Evolutionary conservation across 2,329 filamentous ascomycete genomes (phyloP).

Genomic region (Juglanconis oblonga): DNA sequence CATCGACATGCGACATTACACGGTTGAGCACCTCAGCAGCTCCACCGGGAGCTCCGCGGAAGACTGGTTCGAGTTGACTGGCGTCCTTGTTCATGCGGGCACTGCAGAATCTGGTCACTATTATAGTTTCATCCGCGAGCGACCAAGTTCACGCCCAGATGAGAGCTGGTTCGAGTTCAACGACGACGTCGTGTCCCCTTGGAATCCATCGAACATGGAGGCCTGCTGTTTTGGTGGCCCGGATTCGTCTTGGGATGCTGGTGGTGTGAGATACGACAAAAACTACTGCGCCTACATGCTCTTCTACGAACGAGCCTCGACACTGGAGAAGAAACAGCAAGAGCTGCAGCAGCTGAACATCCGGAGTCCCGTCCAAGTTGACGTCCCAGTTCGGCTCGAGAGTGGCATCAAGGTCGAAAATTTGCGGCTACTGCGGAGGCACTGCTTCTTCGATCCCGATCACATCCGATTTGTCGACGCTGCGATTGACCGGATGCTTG

Average conservation of each 20-base stretch:
- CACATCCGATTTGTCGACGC: slow-evolving; percentile 66
- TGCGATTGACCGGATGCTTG: slow-evolving; percentile 56
- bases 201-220: slow-evolving; percentile 72
- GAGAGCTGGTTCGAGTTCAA: slow-evolving; percentile 88
- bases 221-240: slow-evolving; percentile 76
- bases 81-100: slow-evolving; percentile 87
- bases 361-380: slow-evolving; percentile 41
- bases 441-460: slow-evolving; percentile 73
- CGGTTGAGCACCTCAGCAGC: slow-evolving; percentile 76
- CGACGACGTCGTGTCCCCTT: slow-evolving; percentile 75
- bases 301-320: slow-evolving; percentile 83
- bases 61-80: slow-evolving; percentile 91
- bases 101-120: slow-evolving; percentile 95
- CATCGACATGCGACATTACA: slow-evolving; percentile 88
- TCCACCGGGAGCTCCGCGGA: slow-evolving; percentile 51
- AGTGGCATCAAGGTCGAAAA: slow-evolving; percentile 71
- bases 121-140: slow-evolving; percentile 89
- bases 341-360: slow-evolving; percentile 35
- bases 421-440: slow-evolving; percentile 67
- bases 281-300: slow-evolving; percentile 93
- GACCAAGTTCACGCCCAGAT: slow-evolving; percentile 51
- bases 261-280: slow-evolving; percentile 58
- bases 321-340: slow-evolving; percentile 54
- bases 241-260: slow-evolving; percentile 47
- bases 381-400: slow-evolving; percentile 43